Base-by-base conservation (phyloP, 1,284 basidiomycete genomes). In the Leucoagaricus sp. region DNA sequence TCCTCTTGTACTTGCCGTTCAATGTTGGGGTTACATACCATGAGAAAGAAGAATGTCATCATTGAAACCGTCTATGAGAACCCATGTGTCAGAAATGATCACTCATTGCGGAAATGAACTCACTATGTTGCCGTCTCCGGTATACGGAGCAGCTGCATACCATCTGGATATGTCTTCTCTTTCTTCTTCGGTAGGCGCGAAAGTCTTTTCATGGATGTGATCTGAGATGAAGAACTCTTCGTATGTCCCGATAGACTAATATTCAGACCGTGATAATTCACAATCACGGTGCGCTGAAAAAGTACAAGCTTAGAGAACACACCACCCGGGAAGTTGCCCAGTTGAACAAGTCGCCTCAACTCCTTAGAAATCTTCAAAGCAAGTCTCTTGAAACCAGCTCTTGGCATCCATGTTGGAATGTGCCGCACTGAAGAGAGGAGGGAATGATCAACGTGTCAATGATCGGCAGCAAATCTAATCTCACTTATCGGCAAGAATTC, bases 111-210 rank as follows among this genome's bases (percentile, higher is more conserved):
- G 17, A 19, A 49, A 9, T 15, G 8, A 4, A 47, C 62, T 45
- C 49, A 78, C 80, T 1, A 78, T 82, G 55, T 81, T 78, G 23
- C 77, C 75, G 21, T 77, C 80, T 5, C 76, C 80, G 26, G 67
- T 60, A 59, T 75, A 79, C 17, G 77, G 62, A 0, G 69, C 71
- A 6, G 67, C 67, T 29, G 64, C 64, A 44, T 66, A 69, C 69
- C 69, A 72, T 49, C 66, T 70, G 34, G 75, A 57, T 29, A 69
- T 62, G 26, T 73, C 67, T 46, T 72, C 65, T 25, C 63, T 62
- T 45, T 73, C 70, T 26, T 59, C 57, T 15, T 62, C 58, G 1
- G 60, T 51, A 8, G 48, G 28, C 12, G 63, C 57, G 4, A 65
- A 67, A 33, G 66, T 64, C 1, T 68, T 65, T 1, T 66, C 61